Conservation (phyloP, 2,329 filamentous ascomycete species). For the Scedosporium minutisporum region DNA sequence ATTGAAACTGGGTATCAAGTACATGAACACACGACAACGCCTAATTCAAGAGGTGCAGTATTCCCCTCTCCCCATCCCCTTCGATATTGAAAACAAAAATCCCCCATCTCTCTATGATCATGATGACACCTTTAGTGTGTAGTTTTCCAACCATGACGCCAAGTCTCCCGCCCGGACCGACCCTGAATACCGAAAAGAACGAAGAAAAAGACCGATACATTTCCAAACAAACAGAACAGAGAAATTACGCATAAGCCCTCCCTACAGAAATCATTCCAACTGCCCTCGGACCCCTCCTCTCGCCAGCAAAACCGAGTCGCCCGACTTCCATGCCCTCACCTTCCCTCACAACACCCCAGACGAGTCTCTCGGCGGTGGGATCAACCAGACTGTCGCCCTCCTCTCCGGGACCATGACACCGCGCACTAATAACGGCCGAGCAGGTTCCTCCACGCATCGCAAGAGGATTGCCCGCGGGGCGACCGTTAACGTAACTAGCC, state of each 20-base stretch:
- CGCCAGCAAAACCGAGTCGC: slow-evolving; percentile 33
- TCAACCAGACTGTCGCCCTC: not conserved
- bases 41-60: no score
- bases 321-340: slow-evolving; percentile 27
- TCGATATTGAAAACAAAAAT: no score
- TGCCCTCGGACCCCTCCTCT: slow-evolving; percentile 22
- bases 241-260: slow-evolving; percentile 2
- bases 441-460: slow-evolving; percentile 36
- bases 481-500: slow-evolving; percentile 23
- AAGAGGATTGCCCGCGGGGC: slow-evolving; percentile 36
- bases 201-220: not conserved
- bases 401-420: slow-evolving; percentile 29
- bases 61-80: no score
- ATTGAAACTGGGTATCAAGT: not conserved
- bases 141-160: no score
- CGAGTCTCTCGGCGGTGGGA: slow-evolving; percentile 23
- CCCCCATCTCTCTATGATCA: no score
- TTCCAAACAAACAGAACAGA: not conserved
- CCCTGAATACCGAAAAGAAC: not conserved
- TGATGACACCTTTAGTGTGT: no score
- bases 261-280: slow-evolving; percentile 27
- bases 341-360: slow-evolving; percentile 37
- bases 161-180: no score
- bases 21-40: no score
- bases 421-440: slow-evolving; percentile 40